Percentiles rank a stretch among this genome's conserved stretches.
Conservation (phyloP, 164 flowering plant species). For the Magnolia kwangsiensis region DNA sequence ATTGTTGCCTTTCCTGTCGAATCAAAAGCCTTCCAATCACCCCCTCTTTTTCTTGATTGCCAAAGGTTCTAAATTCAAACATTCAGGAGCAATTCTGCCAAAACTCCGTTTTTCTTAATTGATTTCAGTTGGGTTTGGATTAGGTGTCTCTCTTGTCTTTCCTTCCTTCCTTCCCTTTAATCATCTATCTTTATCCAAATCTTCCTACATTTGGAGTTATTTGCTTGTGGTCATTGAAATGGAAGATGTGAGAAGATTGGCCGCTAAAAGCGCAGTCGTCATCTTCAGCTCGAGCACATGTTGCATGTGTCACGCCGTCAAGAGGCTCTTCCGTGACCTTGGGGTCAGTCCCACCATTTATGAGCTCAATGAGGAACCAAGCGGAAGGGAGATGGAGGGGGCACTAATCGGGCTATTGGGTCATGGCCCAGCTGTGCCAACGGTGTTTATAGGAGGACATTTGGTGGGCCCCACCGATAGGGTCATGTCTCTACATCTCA, state of each 20-base stretch:
- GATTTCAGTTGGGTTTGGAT: background rate
- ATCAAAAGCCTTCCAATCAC: background rate
- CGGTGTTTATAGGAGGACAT: constrained; percentile 33
- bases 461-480: constrained; percentile 26
- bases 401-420: constrained; percentile 28
- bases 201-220: too few species aligned
- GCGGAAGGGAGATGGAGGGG: constrained; percentile 34
- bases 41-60: background rate
- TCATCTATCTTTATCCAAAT: too few species aligned
- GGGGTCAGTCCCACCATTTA: constrained; percentile 37
- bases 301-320: constrained; percentile 38
- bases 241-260: constrained; percentile 26
- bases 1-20: background rate
- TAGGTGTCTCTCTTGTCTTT: background rate
- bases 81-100: background rate
- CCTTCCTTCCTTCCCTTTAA: too few species aligned
- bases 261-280: constrained; percentile 33
- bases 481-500: constrained; percentile 34
- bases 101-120: background rate
- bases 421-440: constrained; percentile 29
- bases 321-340: constrained; percentile 29
- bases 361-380: constrained; percentile 35
- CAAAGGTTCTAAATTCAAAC: too few species aligned
- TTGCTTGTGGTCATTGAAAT: constrained; percentile 7
- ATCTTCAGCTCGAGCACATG: constrained; percentile 40